Evolutionary conservation across 192 early-diverging fungal genomes (phyloP), one percentile per base, ranked within the genome.

Genomic region (Gryganskiella cystojenkinii): DNA sequence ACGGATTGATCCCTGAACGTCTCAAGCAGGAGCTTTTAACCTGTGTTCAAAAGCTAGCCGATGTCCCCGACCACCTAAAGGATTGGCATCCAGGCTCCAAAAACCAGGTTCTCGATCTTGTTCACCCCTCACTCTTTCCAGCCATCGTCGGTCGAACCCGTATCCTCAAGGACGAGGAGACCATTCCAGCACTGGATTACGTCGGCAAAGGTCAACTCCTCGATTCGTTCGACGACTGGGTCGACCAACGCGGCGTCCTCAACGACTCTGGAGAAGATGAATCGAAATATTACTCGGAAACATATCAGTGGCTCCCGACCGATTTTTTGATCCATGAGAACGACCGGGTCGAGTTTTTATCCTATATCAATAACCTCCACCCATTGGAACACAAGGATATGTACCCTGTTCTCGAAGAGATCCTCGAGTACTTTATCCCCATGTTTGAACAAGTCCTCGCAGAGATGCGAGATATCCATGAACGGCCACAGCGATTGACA

Each of bases 311-410:
- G 91, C 81, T 94, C 19, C 92, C 93, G 0, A 67, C 87, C 6
- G 92, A 91, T 40, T 89, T 92, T 64, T 56, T 70, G 3, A 81
- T 93, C 1, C 52, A 28, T 20, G 49, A 81, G 0, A 79, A 85
- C 33, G 90, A 91, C 35, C n/a, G 71, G 8, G 68, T 82, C 24
- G 47, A 51, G 1, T 70, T 89, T 22, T 42, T 57, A 27, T 91
- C 89, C 2, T 93, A 93, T 71, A 93, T 94, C 82, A 92, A 93
- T 84, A 93, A 93, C 56, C 52, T 92, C 25, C 85, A 92, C 44
- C 91, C 88, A 10, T 28, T 62, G 20, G 71, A 85, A 35, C 70
- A 84, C 60, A 67, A 69, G 10, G 71, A 68, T 13, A 56, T 89
- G 61, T 91, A 93, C 51, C 72, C 69, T 4, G 74, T 80, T 15